Evolutionary conservation across 305 asterid species (phyloP).

Genomic region (Euphrasia arctica): DNA sequence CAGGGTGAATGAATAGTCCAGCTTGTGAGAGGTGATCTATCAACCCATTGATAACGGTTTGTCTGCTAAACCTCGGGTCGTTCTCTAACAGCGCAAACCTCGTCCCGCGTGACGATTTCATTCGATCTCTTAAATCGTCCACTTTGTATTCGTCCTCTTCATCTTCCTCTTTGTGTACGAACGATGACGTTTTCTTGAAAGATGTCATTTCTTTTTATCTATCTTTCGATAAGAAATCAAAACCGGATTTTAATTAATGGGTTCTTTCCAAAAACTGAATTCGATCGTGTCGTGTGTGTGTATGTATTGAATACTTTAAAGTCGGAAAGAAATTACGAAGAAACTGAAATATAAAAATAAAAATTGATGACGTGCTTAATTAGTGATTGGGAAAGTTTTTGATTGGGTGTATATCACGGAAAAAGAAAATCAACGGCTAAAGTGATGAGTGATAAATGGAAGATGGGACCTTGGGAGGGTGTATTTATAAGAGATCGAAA

Average conservation of each 20-base stretch:
- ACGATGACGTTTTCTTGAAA: constrained; percentile 15
- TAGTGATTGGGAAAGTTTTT: not conserved
- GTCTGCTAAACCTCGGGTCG: constrained; percentile 57
- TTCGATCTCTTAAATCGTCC: constrained; percentile 48
- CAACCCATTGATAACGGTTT: constrained; percentile 53
- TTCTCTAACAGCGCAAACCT: constrained; percentile 52
- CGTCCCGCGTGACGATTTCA: constrained; percentile 56
- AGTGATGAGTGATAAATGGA: constrained; percentile 17
- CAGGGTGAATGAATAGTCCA: constrained; percentile 60
- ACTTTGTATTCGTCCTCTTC: constrained; percentile 51
- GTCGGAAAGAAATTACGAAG: too few relatives aligned
- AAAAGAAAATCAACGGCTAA: constrained; percentile 23
- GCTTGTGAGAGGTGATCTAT: constrained; percentile 50
- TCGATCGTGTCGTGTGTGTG: not conserved
- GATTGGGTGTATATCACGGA: constrained; percentile 24
- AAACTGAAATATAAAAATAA: not conserved
- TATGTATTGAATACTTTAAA: too few relatives aligned
- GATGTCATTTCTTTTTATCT: not conserved
- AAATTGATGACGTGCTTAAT: not conserved
- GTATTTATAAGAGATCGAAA: constrained; percentile 24
- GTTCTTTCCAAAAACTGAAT: not conserved
- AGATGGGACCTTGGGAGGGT: too few relatives aligned
- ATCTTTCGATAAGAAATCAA: too few relatives aligned
- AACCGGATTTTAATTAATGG: constrained; percentile 1
- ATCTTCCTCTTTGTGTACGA: constrained; percentile 19